A percentile compares a stretch with the other conserved stretches of the same genome.
Evolutionary conservation across 2,329 filamentous ascomycete genomes (phyloP).

Genomic region (Parastagonospora avenae): DNA sequence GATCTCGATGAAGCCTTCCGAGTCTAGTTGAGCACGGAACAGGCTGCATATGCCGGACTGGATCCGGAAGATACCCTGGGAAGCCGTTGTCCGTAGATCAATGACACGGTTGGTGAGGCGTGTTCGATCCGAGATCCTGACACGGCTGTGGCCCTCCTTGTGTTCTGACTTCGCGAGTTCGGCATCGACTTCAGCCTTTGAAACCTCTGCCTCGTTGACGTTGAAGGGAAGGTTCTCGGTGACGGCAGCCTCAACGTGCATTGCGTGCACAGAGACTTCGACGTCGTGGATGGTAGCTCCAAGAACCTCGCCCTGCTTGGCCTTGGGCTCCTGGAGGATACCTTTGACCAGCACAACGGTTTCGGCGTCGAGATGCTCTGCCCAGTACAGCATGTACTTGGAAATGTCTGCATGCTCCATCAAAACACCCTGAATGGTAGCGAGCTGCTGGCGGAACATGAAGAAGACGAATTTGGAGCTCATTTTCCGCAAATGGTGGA

Average conservation of each 20-base stretch:
- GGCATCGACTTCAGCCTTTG: constrained; percentile 60
- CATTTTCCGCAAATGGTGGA: constrained; percentile 81
- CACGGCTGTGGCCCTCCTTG: constrained; percentile 61
- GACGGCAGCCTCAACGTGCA: constrained; percentile 67
- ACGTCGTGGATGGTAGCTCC: constrained; percentile 76
- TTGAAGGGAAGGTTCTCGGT: constrained; percentile 70
- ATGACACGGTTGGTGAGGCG: constrained; percentile 80
- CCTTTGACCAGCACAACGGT: constrained; percentile 79
- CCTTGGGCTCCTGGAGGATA: constrained; percentile 72
- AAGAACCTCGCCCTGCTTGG: constrained; percentile 68
- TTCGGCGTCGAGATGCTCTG: constrained; percentile 79
- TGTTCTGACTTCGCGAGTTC: constrained; percentile 57
- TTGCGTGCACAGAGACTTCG: constrained; percentile 72
- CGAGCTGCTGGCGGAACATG: constrained; percentile 81
- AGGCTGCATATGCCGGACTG: constrained; percentile 79
- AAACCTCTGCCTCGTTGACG: constrained; percentile 71
- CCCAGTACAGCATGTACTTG: constrained; percentile 82
- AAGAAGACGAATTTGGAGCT: constrained; percentile 84
- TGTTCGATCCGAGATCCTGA: constrained; percentile 71
- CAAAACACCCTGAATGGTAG: constrained; percentile 84
- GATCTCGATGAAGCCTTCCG: constrained; percentile 84
- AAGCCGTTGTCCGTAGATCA: constrained; percentile 82
- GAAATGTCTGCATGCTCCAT: constrained; percentile 66
- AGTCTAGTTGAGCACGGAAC: constrained; percentile 78
- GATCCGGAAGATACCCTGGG: constrained; percentile 86